Evolutionary conservation across 2,329 filamentous ascomycete genomes (phyloP), one percentile per base, ranked within the genome.

Genomic region (Aspergillus texensis): DNA sequence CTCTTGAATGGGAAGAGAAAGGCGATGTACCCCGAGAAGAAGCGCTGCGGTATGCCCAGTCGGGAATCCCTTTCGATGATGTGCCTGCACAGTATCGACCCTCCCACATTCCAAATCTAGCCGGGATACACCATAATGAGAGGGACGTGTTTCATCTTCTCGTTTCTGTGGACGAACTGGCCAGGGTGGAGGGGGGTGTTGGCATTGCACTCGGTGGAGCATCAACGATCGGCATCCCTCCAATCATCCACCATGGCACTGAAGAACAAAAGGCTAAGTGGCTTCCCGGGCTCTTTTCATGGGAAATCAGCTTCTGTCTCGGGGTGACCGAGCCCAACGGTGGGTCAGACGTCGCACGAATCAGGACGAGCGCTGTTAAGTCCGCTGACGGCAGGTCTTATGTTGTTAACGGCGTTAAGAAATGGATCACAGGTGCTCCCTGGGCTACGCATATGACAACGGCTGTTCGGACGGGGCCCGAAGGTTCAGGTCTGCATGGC

Each of bases 401-500:
- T 75, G 82, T 83, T 65, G 81, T 85, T 56, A 71, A 69, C 55
- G 90, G 91, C 56, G 90, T 87, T 60, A 93, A 93, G 84, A 93
- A 93, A 78, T 91, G 90, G 90, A 91, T 91, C 71, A 92, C 90
- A 41, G 91, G 91, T 75, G 91, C 89, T 56, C 86, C 88, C 65
- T 93, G 87, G 79, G 85, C 81, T 65, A 90, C 93, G 76, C 93
- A 93, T 80, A 94, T 93, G 71, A 88, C 94, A 57, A 55, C 63
- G 2, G 67, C 65, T 21, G 67, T 64, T 26, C 59, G 67, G 12
- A 89, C 88, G 0, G 91, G 88, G 32, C 6, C 14, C 5, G 36
- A 39, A 8, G 91, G 91, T 70, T 87, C 86, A 76, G 93, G 90
- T 0, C 86, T 86, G 61, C 91, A 92, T 77, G 90, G 90, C 16